Evolutionary conservation across 139 green algal species (phyloP), one percentile per base, ranked within the genome.

Genomic region (Tetradesmus lagerheimii): DNA sequence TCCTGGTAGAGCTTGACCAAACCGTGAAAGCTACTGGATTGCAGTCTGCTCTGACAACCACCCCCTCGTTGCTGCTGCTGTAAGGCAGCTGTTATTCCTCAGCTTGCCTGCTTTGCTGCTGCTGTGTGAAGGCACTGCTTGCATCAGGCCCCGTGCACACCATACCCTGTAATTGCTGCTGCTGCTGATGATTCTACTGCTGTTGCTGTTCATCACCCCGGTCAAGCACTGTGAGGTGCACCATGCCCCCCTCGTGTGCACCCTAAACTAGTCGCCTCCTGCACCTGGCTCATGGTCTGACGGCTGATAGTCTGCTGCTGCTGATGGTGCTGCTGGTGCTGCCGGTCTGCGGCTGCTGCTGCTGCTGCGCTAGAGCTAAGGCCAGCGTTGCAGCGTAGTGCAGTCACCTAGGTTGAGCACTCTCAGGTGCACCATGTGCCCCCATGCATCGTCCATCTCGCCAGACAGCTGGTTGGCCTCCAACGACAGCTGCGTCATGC

Each of bases 301-400:
- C n/a, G n/a, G n/a, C n/a, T n/a, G n/a, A n/a, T n/a, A n/a, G n/a
- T n/a, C n/a, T n/a, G n/a, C n/a, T n/a, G n/a, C n/a, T n/a, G n/a
- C n/a, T n/a, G n/a, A n/a, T n/a, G n/a, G n/a, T n/a, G n/a, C n/a
- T n/a, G n/a, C n/a, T n/a, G n/a, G n/a, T n/a, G n/a, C n/a, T n/a
- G n/a, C n/a, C n/a, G n/a, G n/a, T n/a, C 75, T 83, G 77, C 77
- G 62, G 37, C 77, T 62, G 83, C 83, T 23, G 27, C 77, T 62
- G 77, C 15, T 57, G 77, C 20, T 34, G 18, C 77, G 4, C 18
- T 83, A 29, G 37, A 57, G 2, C n/a, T 41, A 53, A 20, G 41
- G 12, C 31, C 23, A 38, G 29, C 23, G 50, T 8, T 62, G 35
- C 38, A 12, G 2, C 1, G 8, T 62, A 2, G 29, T n/a, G 41